Percentiles rank a stretch among this genome's conserved stretches.
Conservation (phyloP, 345 rosid species). For the Eucalyptus cloeziana region DNA sequence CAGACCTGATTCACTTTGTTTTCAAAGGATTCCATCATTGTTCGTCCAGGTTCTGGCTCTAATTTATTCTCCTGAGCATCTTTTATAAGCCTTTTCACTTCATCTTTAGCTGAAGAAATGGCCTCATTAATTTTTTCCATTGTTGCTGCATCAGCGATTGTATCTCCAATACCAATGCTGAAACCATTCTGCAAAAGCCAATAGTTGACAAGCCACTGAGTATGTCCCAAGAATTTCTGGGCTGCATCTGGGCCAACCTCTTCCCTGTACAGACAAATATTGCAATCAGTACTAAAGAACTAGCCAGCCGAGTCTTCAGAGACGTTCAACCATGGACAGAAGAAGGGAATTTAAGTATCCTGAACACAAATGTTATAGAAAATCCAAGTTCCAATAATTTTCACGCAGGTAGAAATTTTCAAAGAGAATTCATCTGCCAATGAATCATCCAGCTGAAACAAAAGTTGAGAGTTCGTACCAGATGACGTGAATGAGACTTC, state of each 20-base stretch:
- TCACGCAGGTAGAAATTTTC: not conserved
- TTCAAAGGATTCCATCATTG: slow-evolving; percentile 94
- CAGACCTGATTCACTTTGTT: slow-evolving; percentile 90
- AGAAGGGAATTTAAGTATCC: not conserved
- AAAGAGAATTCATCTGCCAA: not conserved
- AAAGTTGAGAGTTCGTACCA: slow-evolving; percentile 34
- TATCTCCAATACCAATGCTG: slow-evolving; percentile 97
- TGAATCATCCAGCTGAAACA: too few species aligned
- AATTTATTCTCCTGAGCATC: slow-evolving; percentile 56
- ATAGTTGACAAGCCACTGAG: slow-evolving; percentile 98
- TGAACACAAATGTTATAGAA: not conserved
- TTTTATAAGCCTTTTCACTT: slow-evolving; percentile 64
- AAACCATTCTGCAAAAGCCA: slow-evolving; percentile 95
- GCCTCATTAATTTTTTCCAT: slow-evolving; percentile 91
- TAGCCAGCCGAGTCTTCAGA: not conserved
- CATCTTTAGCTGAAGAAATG: slow-evolving; percentile 68
- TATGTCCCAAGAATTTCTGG: slow-evolving; percentile 91
- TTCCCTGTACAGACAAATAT: slow-evolving; percentile 45
- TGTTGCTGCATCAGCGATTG: slow-evolving; percentile 91
- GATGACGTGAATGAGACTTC: slow-evolving; percentile 93
- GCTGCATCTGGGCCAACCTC: slow-evolving; percentile 99
- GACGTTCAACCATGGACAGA: not conserved
- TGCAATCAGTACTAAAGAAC: not conserved
- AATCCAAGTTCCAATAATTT: not conserved
- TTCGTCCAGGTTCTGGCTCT: slow-evolving; percentile 95